These are phyloP conservation scores for Penicillium macrosclerotiorum DNA, from an alignment of 495 filamentous ascomycete species.

Conservation along the genomic window DNA sequence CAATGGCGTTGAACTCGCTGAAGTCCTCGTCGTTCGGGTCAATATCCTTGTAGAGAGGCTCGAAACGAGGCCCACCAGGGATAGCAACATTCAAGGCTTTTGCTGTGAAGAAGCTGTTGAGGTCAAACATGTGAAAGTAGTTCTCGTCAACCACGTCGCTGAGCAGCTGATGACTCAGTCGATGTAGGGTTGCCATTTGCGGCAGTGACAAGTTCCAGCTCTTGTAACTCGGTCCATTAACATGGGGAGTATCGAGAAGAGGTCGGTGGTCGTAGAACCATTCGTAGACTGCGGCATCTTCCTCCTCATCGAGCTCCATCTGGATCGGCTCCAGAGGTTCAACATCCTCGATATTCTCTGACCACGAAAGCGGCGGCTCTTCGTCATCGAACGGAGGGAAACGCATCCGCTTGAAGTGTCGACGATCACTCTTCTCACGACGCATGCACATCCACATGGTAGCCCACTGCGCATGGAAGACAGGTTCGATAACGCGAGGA, in stretches of 20 bases:
- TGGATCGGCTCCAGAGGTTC: conserved; percentile 98
- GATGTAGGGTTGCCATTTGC: conserved; percentile 95
- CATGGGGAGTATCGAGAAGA: conserved; percentile 85
- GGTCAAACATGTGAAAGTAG: conserved; percentile 97
- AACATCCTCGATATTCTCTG: conserved; percentile 98
- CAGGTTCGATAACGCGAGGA: conserved; percentile 94
- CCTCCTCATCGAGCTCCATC: conserved; percentile 96
- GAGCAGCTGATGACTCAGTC: conserved; percentile 85
- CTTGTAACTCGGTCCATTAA: conserved; percentile 97
- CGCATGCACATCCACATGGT: conserved; percentile 99
- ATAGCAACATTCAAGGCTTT: conserved; percentile 98
- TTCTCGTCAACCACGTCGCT: conserved; percentile 94
- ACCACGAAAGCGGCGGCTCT: conserved; percentile 95
- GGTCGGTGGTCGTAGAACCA: conserved; percentile 99
- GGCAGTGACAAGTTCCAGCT: conserved; percentile 90
- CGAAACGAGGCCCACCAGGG: conserved; percentile 94
- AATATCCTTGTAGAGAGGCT: conserved; percentile 98
- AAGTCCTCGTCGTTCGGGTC: conserved; percentile 99
- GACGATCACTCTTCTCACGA: conserved; percentile 92
- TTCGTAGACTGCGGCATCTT: conserved; percentile 86
- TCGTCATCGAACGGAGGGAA: conserved; percentile 99
- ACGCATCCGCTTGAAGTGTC: conserved; percentile 98
- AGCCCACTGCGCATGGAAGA: conserved; percentile 99
- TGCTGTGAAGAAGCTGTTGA: conserved; percentile 91
- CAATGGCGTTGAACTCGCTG: conserved; percentile 99